Evolutionary conservation across 768 basidiomycete genomes (phyloP).

Genomic region (Lactarius sanguifluus): DNA sequence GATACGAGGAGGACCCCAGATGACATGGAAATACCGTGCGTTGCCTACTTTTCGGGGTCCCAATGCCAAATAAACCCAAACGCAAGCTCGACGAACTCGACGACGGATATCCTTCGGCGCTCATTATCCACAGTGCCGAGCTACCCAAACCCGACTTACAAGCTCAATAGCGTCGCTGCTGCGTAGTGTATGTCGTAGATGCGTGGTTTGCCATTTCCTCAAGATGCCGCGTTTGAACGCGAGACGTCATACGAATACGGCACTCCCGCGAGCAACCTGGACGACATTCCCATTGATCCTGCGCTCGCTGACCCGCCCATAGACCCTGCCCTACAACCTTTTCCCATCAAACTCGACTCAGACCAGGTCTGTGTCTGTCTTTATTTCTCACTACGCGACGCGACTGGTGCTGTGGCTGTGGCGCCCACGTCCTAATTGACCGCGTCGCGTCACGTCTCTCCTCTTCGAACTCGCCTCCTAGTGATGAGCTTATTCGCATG

Average conservation of each 20-base stretch:
- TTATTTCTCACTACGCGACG: conserved; percentile 26
- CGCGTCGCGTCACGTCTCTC: conserved; percentile 70
- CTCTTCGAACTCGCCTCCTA: conserved; percentile 20
- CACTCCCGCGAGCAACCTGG: conserved; percentile 54
- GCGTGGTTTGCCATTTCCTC: conserved; percentile 62
- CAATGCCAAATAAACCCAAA: conserved; percentile 28
- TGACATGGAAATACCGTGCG: conserved; percentile 2
- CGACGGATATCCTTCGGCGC: conserved; percentile 25
- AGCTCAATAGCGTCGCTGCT: conserved; percentile 8
- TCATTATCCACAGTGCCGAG: conserved; percentile 18
- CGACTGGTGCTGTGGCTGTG: conserved; percentile 28
- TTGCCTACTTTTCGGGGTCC: conserved; percentile 16
- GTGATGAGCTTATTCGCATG: conserved; percentile 18
- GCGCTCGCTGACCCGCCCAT: conserved; percentile 54
- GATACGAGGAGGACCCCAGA: conserved; percentile 25
- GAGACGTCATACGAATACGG: conserved; percentile 60
- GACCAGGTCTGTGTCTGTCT: conserved; percentile 41
- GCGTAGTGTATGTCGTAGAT: conserved; percentile 38
- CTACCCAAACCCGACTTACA: conserved; percentile 13
- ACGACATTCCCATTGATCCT: conserved; percentile 80
- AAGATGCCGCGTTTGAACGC: conserved; percentile 48
- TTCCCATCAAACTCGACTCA: conserved; percentile 26
- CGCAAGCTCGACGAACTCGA: conserved; percentile 30
- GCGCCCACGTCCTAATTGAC: conserved; percentile 36
- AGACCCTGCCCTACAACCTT: conserved; percentile 51